Base-by-base conservation (phyloP, 2,329 filamentous ascomycete genomes). In the Colletotrichum magnum region DNA sequence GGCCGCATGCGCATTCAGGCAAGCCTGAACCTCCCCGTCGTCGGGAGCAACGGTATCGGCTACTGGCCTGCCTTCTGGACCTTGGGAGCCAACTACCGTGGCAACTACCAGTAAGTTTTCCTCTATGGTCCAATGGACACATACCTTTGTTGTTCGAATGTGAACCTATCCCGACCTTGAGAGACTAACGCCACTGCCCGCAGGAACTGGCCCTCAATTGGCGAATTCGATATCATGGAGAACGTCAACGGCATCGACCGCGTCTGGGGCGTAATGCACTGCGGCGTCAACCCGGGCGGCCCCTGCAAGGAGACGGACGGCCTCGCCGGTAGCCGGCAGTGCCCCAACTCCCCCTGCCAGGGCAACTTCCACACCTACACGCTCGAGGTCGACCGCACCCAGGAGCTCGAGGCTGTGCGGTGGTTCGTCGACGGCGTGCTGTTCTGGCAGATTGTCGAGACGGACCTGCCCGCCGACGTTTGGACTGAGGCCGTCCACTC, bases 1-100 rank as follows among this genome's bases (percentile, higher is more conserved):
- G 73, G 77, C 28, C 77, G 76, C 58, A 71, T 85, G 64, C 78
- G 79, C 61, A 75, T 84, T 48, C 79, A 85, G 72, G 78, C 81
- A 4, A 72, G 72, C 10, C 76, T 86, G 64, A 79, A 77, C 71
- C 74, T 85, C 16, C 70, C 62, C 6, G 51, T 53, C 2, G 58
- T 88, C 51, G 87, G 85, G 9, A 73, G 73, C 68, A 83, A 84
- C 75, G 50, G 75, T 1, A 52, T 67, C 24, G 67, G 69, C 71
- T 79, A 66, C 71, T 86, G 84, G 84, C 81, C 81, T 0, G 84
- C 83, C 0, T 85, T 86, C 68, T 86, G 83, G 84, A 75, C 80
- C 15, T 77, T 86, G 15, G 83, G 84, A 2, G 63, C 73, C 9
- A 73, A 70, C 2, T 83, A 79, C 74, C 79, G 83, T 45, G 74